Conservation (phyloP, 1,284 basidiomycete species). For the Naganishia liquefaciens region DNA sequence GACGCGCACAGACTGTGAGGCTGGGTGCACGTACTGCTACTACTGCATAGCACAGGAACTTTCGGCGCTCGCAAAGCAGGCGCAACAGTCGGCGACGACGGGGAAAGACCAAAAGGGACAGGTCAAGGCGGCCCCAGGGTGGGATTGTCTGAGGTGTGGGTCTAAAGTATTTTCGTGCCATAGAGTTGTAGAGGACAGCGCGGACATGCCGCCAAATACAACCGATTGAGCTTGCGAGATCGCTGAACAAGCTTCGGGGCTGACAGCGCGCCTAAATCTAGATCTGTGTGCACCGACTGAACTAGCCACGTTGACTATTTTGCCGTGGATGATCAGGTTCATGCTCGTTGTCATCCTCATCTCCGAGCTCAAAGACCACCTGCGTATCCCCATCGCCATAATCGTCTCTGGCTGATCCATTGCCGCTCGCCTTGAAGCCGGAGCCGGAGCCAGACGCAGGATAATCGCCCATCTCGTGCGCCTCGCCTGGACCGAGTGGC, state of each 20-base stretch:
- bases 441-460: constrained; percentile 28
- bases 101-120: constrained; percentile 8
- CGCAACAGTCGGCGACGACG: constrained; percentile 16
- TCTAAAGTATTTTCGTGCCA: constrained; percentile 38
- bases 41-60: constrained; percentile 79
- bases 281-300: background rate
- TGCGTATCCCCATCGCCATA: constrained; percentile 37
- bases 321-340: constrained; percentile 31
- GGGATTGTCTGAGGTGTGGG: constrained; percentile 79
- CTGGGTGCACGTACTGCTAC: constrained; percentile 83
- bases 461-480: constrained; percentile 50
- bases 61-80: constrained; percentile 51
- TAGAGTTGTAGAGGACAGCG: constrained; percentile 25
- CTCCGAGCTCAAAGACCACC: constrained; percentile 57
- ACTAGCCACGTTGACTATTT: too few species aligned
- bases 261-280: background rate
- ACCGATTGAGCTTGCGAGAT: background rate
- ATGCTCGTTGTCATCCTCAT: constrained; percentile 50
- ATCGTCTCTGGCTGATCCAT: constrained; percentile 36
- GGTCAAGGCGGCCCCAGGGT: constrained; percentile 56
- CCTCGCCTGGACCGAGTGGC: constrained; percentile 57
- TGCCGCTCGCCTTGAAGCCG: constrained; percentile 14
- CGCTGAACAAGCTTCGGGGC: background rate
- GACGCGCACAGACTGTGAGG: constrained; percentile 52
- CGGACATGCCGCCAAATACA: background rate